Evolutionary conservation across 2,329 filamentous ascomycete species (phyloP).

Genomic region (Neoarthrinium moseri): DNA sequence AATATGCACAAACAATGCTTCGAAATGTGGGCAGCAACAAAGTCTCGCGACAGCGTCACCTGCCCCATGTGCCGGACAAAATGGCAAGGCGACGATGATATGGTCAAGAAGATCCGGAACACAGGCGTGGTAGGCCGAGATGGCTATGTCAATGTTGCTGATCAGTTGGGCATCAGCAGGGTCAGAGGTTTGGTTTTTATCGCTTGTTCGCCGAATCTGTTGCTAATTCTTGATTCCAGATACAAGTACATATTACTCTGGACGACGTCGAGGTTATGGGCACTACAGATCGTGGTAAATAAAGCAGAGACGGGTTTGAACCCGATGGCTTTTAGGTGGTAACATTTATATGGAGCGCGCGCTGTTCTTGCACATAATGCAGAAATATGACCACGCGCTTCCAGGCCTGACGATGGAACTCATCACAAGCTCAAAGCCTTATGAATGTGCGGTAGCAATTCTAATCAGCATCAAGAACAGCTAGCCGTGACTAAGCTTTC

Average conservation of each 20-base stretch:
- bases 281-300: no score
- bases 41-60: conserved; percentile 41
- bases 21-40: conserved; percentile 51
- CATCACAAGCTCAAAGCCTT: no score
- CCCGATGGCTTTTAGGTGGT: no score
- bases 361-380: no score
- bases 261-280: conserved; percentile 9
- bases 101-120: conserved; percentile 42
- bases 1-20: conserved; percentile 56
- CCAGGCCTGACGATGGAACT: no score
- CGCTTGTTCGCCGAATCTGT: not conserved
- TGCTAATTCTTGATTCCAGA: conserved; percentile 17
- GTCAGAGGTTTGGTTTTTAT: conserved; percentile 41
- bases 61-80: conserved; percentile 61
- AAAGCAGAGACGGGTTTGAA: no score
- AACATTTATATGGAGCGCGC: no score
- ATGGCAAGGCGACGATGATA: conserved; percentile 50
- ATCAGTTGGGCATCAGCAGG: conserved; percentile 56
- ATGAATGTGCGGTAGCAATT: no score
- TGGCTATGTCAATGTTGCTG: conserved; percentile 62
- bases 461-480: no score
- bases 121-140: conserved; percentile 40
- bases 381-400: no score
- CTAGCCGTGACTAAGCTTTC: no score
- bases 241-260: conserved; percentile 23